These are phyloP conservation scores for Lentinula lateritia DNA, from an alignment of 768 basidiomycete genomes.

Conservation along the genomic window DNA sequence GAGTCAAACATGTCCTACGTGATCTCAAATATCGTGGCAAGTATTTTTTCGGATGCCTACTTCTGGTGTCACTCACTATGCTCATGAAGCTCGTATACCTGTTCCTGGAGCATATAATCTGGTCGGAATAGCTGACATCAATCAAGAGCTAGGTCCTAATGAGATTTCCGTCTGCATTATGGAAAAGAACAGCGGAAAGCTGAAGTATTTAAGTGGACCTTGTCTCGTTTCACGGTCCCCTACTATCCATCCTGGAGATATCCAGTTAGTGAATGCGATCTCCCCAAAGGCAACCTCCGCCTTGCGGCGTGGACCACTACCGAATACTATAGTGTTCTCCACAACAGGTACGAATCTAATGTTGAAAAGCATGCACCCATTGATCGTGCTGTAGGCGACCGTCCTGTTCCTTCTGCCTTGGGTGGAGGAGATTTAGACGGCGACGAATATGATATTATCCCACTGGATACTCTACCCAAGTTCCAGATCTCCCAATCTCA, in stretches of 20 bases:
- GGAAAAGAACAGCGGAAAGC: conserved; percentile 24
- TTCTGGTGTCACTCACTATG: background rate
- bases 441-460: conserved; percentile 50
- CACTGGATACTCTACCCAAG: conserved; percentile 30
- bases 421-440: conserved; percentile 73
- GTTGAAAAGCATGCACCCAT: background rate
- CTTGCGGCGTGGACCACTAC: conserved; percentile 42
- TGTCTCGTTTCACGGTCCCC: conserved; percentile 60
- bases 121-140: conserved; percentile 68
- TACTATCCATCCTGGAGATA: conserved; percentile 64
- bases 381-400: conserved; percentile 32
- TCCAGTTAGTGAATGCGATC: conserved; percentile 55
- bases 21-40: conserved; percentile 37
- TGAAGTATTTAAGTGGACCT: conserved; percentile 46
- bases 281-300: conserved; percentile 47
- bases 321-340: conserved; percentile 58
- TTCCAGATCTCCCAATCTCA: conserved; percentile 19
- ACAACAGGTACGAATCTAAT: conserved; percentile 2
- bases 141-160: conserved; percentile 37
- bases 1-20: conserved; percentile 58
- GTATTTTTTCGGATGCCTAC: background rate
- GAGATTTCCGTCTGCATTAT: conserved; percentile 61
- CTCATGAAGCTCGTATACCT: conserved; percentile 49
- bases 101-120: conserved; percentile 58
- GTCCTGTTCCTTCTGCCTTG: conserved; percentile 58